Percentiles rank a stretch among this genome's conserved stretches.
These are phyloP conservation scores for Jimgerdemannia flammicorona DNA, from an alignment of 192 early-diverging fungal genomes.

Conservation along the genomic window DNA sequence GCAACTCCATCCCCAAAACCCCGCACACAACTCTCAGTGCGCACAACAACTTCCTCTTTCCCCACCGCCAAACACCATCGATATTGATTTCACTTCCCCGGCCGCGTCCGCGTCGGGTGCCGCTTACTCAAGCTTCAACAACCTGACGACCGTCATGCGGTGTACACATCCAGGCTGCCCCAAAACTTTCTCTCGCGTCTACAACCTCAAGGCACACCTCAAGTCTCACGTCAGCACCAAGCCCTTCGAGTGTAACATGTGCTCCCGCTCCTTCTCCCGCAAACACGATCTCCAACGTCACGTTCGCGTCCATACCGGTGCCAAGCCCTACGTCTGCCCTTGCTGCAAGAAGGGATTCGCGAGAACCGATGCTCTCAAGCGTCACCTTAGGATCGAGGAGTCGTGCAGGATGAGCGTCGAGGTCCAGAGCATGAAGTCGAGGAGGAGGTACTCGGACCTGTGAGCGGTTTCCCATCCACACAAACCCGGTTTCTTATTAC, in stretches of 20 bases:
- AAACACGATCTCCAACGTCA: conserved; percentile 81
- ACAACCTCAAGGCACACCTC: conserved; percentile 67
- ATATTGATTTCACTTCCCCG: background rate
- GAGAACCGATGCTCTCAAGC: conserved; percentile 70
- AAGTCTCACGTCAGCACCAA: conserved; percentile 4
- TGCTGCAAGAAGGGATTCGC: conserved; percentile 68
- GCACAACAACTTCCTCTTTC: background rate
- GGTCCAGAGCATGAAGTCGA: conserved; percentile 20
- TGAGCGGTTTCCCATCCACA: background rate
- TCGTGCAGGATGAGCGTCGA: conserved; percentile 34
- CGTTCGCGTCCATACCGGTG: conserved; percentile 58
- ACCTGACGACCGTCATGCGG: conserved; percentile 15
- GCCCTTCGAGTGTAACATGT: conserved; percentile 60
- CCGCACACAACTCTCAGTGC: background rate
- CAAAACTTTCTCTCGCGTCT: conserved; percentile 58
- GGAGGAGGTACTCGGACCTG: background rate
- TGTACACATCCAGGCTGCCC: conserved; percentile 56
- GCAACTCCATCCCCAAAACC: background rate
- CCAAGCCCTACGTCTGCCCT: conserved; percentile 65
- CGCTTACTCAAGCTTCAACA: background rate
- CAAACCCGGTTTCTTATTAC: background rate
- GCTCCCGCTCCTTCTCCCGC: conserved; percentile 64
- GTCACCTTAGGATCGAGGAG: conserved; percentile 61
- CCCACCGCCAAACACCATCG: background rate
- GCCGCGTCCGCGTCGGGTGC: too few species aligned